phyloP scores from a whole-genome alignment of 495 filamentous ascomycete species.

The Aspergillus campestris region DNA sequence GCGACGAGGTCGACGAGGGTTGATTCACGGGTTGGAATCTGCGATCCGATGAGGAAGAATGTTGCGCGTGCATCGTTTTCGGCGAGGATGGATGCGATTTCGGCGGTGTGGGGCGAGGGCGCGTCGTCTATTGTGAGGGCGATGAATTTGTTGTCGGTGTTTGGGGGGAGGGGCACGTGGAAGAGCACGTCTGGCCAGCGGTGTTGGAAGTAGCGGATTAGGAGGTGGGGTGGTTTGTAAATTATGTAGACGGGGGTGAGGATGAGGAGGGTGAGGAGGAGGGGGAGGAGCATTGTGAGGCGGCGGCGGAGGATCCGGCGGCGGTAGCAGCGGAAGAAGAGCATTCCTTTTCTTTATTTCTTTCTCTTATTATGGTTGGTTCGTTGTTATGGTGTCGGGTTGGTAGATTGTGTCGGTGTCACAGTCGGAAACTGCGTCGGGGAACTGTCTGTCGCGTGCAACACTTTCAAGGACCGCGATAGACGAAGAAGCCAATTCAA shows the following conservation, averaged over 20 bases:
- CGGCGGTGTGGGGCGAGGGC: slow-evolving; percentile 62
- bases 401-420: too few species aligned
- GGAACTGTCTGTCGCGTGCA: too few species aligned
- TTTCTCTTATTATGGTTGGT: not conserved
- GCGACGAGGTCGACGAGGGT: slow-evolving; percentile 53
- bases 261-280: slow-evolving; percentile 38
- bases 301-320: slow-evolving; percentile 35
- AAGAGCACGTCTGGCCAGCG: slow-evolving; percentile 72
- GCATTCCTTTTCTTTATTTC: slow-evolving; percentile 20
- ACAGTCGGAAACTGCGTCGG: too few species aligned
- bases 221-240: slow-evolving; percentile 63
- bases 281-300: slow-evolving; percentile 40
- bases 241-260: slow-evolving; percentile 52
- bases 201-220: slow-evolving; percentile 59
- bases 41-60: slow-evolving; percentile 72
- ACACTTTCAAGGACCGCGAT: too few species aligned
- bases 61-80: slow-evolving; percentile 54
- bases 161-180: slow-evolving; percentile 37
- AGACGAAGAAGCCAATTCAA: too few species aligned
- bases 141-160: slow-evolving; percentile 47
- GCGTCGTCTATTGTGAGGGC: slow-evolving; percentile 82
- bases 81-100: slow-evolving; percentile 58
- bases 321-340: slow-evolving; percentile 28
- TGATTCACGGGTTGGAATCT: slow-evolving; percentile 54
- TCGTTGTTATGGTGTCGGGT: too few species aligned